phyloP scores from a whole-genome alignment of 106 monocot species.

The Allium sativum region DNA sequence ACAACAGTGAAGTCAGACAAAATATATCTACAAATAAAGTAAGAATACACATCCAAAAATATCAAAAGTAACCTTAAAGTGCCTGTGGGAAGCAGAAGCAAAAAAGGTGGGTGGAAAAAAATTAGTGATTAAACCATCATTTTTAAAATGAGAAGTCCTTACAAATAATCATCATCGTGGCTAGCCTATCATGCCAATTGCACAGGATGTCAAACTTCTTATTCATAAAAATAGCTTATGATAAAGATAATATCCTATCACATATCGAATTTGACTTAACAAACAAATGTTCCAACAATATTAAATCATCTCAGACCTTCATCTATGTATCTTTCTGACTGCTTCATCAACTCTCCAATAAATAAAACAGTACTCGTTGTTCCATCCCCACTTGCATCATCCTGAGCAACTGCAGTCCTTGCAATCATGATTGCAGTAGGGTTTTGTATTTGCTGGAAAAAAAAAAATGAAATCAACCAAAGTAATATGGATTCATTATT shows the following conservation, averaged over 20 bases:
- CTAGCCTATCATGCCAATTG: background rate
- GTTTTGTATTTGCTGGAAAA: conserved; percentile 83
- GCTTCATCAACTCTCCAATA: conserved; percentile 97
- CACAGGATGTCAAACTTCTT: background rate
- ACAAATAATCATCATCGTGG: background rate
- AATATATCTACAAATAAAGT: no score
- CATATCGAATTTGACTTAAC: background rate
- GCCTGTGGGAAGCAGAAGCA: no score
- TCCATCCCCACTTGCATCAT: conserved; percentile 80
- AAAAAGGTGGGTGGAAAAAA: no score
- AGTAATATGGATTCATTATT: no score
- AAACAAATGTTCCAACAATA: background rate
- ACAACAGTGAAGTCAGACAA: no score
- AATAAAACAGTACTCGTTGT: conserved; percentile 90
- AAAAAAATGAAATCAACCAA: background rate
- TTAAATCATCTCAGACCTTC: conserved; percentile 41
- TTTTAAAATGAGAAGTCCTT: background rate
- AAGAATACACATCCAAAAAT: no score
- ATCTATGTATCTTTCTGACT: conserved; percentile 82
- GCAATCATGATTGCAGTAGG: conserved; percentile 97
- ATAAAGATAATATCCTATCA: background rate
- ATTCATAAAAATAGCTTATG: background rate
- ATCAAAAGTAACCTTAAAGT: no score
- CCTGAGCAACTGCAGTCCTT: conserved; percentile 86
- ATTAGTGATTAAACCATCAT: no score